Percentiles rank a stretch among this genome's conserved stretches.
phyloP scores from a whole-genome alignment of 192 early-diverging fungal genomes.

The Rhizoclosmatium globosum region DNA sequence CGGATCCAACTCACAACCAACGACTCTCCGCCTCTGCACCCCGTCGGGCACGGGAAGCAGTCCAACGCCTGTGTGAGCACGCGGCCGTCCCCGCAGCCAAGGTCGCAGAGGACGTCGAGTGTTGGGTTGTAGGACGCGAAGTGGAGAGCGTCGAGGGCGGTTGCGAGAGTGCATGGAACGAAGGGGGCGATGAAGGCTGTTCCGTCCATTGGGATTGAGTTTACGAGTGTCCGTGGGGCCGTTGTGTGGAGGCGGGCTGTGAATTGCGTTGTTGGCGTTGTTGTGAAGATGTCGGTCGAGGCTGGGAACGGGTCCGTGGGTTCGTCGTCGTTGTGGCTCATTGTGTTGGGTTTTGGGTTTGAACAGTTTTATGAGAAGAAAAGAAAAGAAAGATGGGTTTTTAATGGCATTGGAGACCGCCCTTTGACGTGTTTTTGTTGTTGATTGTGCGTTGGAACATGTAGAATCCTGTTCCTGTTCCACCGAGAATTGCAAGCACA shows the following conservation, averaged over 20 bases:
- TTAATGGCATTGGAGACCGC: constrained; percentile 1
- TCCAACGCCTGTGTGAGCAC: constrained; percentile 27
- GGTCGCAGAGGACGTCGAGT: constrained; percentile 39
- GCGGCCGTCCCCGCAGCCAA: constrained; percentile 49
- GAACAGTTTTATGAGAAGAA: not conserved
- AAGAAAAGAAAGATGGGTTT: not conserved
- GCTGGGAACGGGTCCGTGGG: not conserved
- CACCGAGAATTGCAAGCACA: constrained; percentile 20
- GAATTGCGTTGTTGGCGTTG: not conserved
- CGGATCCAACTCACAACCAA: constrained; percentile 48
- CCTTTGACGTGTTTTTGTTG: not conserved
- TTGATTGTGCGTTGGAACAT: constrained; percentile 14
- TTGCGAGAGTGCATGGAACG: constrained; percentile 38
- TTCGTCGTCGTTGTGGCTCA: not conserved
- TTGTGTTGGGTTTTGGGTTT: not conserved
- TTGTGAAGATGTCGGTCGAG: not conserved
- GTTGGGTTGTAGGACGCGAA: constrained; percentile 26
- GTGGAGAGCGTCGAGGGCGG: constrained; percentile 32
- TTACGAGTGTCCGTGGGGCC: constrained; percentile 31
- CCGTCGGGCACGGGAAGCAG: not conserved
- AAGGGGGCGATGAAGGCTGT: constrained; percentile 48
- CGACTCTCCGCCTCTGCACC: not conserved
- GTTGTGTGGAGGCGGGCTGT: not conserved
- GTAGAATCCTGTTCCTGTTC: constrained; percentile 30
- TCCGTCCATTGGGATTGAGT: constrained; percentile 38